Evolutionary conservation across 1,139 yeast species (phyloP).

Genomic region (Blastobotrys illinoisensis): DNA sequence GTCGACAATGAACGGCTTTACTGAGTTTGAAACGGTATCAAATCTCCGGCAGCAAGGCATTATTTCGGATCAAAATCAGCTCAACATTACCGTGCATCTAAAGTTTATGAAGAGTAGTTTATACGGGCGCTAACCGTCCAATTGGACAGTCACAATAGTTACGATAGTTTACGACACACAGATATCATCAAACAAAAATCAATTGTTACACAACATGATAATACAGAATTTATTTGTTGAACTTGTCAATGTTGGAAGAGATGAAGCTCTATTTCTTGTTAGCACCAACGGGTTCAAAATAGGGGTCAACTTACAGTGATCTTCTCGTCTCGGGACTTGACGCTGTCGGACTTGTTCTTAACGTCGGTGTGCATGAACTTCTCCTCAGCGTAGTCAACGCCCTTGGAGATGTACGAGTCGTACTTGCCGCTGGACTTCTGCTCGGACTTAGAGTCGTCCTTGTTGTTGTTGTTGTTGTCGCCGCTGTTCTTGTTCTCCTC

Average conservation of each 20-base stretch:
- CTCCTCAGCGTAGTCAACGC: constrained; percentile 25
- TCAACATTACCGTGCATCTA: constrained; percentile 6
- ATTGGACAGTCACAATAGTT: too few relatives aligned
- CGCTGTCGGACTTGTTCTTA: constrained; percentile 17
- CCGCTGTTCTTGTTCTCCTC: constrained; percentile 9
- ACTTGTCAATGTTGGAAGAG: constrained; percentile 20
- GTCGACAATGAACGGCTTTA: constrained; percentile 1
- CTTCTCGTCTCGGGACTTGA: constrained; percentile 20
- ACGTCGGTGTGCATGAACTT: constrained; percentile 22
- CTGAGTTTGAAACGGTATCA: background rate
- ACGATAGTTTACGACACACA: too few relatives aligned
- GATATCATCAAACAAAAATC: background rate
- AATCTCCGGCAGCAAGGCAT: background rate
- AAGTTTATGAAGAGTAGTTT: constrained; percentile 1
- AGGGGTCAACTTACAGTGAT: constrained; percentile 18
- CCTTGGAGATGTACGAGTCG: constrained; percentile 26
- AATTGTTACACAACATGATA: background rate
- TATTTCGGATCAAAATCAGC: constrained; percentile 1
- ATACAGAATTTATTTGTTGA: constrained; percentile 1
- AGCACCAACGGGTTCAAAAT: background rate
- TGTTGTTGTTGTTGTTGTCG: constrained; percentile 3
- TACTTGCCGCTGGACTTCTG: constrained; percentile 17
- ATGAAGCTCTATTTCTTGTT: constrained; percentile 17
- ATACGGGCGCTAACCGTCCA: background rate
- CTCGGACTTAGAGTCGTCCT: constrained; percentile 3